Base-by-base conservation (phyloP, 116 monocot species). In the Cymodocea nodosa region DNA sequence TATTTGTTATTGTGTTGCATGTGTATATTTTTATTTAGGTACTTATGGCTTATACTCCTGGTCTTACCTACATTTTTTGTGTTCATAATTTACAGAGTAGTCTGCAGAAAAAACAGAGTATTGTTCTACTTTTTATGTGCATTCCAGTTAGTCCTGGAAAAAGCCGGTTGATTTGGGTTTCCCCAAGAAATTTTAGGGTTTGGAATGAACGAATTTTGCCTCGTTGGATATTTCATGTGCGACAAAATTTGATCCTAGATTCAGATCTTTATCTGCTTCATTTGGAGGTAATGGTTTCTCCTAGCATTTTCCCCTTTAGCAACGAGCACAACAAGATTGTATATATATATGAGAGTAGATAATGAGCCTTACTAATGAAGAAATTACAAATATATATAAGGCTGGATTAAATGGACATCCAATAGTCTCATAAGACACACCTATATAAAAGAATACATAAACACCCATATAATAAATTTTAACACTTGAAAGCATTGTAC, bases 191-290 rank as follows among this genome's bases (percentile, higher is more conserved):
- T 52, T 78, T 94, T 75, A 78, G 74, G 44, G 69, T 84, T 62
- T 94, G 90, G 94, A 24, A 76, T 1, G 87, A 94, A 64, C 23
- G 60, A 58, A 60, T 90, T 73, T 20, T 90, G 67, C 94, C 90
- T 15, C 75, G 87, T 65, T 94, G 94, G 94, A 71, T 87, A 22
- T 79, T 77, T 70, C 94, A 94, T 68, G 36, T 94, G 7, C 73
- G 67, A 34, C 84, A 90, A 55, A 94, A 94, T 72, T 74, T 87
- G 48, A 70, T 94, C 58, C 73, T 94, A 50, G 94, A 94, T 85
- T 94, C 94, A 22, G 94, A 94, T 70, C 69, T 87, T 15, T 79
- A 87, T 73, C 90, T 94, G 65, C 90, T 94, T 35, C 89, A 94
- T 78, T 13, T 90, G 15, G 90, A 94, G 94, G 94, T 94, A 81